A percentile compares a stretch with the other conserved stretches of the same genome.
phyloP scores from a whole-genome alignment of 345 rosid genomes.

The Litchi chinensis region DNA sequence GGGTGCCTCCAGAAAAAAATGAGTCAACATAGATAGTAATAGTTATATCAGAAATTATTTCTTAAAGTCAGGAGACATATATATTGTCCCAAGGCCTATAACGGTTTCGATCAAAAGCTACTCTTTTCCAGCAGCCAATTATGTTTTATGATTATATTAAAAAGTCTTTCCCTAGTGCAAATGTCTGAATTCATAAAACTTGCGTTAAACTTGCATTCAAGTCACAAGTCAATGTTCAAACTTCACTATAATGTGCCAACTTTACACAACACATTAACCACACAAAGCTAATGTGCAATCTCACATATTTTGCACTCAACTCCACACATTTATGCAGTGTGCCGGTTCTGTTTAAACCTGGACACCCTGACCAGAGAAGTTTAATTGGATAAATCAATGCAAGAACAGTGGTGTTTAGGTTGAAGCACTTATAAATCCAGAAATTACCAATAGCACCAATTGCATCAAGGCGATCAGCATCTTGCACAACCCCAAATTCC shows the following conservation, averaged over 20 bases:
- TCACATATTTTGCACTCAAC: background rate
- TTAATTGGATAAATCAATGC: background rate
- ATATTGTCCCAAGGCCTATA: background rate
- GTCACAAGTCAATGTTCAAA: background rate
- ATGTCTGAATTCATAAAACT: background rate
- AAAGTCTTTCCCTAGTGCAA: background rate
- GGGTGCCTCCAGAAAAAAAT: background rate
- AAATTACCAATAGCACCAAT: constrained; percentile 79
- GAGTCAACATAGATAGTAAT: background rate
- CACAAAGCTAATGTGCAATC: background rate
- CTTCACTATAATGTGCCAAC: background rate
- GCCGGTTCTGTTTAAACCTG: background rate
- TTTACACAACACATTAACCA: background rate
- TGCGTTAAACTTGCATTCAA: background rate
- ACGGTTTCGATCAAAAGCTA: background rate
- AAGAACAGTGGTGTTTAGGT: background rate
- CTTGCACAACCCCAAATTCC: constrained; percentile 90
- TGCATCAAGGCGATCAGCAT: constrained; percentile 95
- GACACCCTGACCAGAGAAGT: background rate
- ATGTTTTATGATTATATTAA: too few relatives aligned
- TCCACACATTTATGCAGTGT: background rate
- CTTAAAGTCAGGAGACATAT: background rate
- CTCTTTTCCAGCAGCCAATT: background rate
- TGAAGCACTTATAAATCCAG: background rate
- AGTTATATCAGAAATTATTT: background rate